Conservation (phyloP, 1,284 basidiomycete genomes). For the Erythrobasidium hasegawianum region DNA sequence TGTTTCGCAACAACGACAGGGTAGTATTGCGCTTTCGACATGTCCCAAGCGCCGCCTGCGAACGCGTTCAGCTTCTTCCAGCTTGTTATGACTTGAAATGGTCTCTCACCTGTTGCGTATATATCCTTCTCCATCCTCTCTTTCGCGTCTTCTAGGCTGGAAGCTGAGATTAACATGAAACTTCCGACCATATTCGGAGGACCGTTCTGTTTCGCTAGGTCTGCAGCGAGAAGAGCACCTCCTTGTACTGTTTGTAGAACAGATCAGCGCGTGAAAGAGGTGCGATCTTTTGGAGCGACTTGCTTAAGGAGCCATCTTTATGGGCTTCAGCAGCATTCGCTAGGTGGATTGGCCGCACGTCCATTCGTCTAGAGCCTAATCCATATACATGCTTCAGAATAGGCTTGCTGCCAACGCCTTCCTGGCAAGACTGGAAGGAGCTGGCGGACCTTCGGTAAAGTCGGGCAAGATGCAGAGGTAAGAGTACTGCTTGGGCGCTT, state of each 20-base stretch:
- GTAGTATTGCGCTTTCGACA: conserved; percentile 21
- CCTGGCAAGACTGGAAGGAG: background rate
- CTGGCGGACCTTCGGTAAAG: background rate
- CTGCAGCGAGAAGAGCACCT: conserved; percentile 19
- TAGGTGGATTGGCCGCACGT: conserved; percentile 22
- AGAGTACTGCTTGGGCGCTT: background rate
- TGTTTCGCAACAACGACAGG: conserved; percentile 7
- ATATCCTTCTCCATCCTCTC: conserved; percentile 28
- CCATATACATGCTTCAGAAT: background rate
- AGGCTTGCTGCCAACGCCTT: background rate
- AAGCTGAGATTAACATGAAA: conserved; percentile 23
- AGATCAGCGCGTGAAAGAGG: background rate
- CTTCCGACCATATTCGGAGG: conserved; percentile 24
- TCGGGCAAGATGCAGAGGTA: conserved; percentile 1
- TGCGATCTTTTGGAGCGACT: background rate
- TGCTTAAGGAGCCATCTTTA: background rate
- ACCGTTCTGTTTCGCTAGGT: conserved; percentile 20
- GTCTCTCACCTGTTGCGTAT: conserved; percentile 10
- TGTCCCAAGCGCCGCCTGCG: conserved; percentile 28
- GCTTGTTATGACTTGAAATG: background rate
- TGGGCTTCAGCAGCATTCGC: conserved; percentile 17
- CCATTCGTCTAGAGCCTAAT: conserved; percentile 6
- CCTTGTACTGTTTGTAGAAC: conserved; percentile 17
- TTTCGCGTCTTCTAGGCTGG: conserved; percentile 23
- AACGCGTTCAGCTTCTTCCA: background rate